phyloP scores from a whole-genome alignment of 352 stramenopile genomes.

The Phytophthora foliorum region DNA sequence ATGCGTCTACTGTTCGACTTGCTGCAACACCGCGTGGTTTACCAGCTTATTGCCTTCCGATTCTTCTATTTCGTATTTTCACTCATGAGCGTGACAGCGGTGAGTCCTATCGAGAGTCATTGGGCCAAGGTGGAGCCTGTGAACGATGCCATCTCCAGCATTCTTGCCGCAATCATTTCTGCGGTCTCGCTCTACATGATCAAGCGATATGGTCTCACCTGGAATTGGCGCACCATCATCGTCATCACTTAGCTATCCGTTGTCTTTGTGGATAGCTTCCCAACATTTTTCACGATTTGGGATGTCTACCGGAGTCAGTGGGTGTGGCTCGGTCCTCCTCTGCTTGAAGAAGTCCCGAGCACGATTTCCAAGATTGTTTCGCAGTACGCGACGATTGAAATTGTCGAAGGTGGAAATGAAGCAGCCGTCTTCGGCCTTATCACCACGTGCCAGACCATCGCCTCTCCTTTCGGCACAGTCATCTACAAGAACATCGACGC shows the following conservation, averaged over 20 bases:
- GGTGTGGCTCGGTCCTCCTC: slow-evolving; percentile 63
- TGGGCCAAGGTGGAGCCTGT: slow-evolving; percentile 57
- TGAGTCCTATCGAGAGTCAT: slow-evolving; percentile 40
- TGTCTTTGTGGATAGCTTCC: slow-evolving; percentile 50
- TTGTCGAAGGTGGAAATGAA: slow-evolving; percentile 57
- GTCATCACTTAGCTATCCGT: slow-evolving; percentile 48
- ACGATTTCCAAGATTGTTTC: slow-evolving; percentile 54
- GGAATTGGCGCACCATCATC: slow-evolving; percentile 56
- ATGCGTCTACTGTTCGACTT: slow-evolving; percentile 49
- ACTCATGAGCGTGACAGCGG: slow-evolving; percentile 43
- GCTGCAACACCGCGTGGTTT: slow-evolving; percentile 55
- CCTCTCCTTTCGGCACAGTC: slow-evolving; percentile 50
- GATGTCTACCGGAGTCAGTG: slow-evolving; percentile 60
- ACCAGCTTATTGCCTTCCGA: slow-evolving; percentile 55
- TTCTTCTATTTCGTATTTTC: slow-evolving; percentile 58
- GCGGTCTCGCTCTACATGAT: slow-evolving; percentile 40
- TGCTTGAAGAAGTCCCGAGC: slow-evolving; percentile 49
- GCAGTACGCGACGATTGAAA: slow-evolving; percentile 58
- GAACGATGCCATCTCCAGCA: slow-evolving; percentile 44
- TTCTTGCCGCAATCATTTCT: slow-evolving; percentile 44
- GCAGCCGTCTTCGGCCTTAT: slow-evolving; percentile 59
- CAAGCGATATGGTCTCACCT: slow-evolving; percentile 48
- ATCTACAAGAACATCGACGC: slow-evolving; percentile 64
- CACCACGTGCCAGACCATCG: slow-evolving; percentile 51
- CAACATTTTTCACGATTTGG: slow-evolving; percentile 61